A percentile compares a stretch with the other conserved stretches of the same genome.
Conservation (phyloP, 768 basidiomycete species). For the Exidia glandulosa region DNA sequence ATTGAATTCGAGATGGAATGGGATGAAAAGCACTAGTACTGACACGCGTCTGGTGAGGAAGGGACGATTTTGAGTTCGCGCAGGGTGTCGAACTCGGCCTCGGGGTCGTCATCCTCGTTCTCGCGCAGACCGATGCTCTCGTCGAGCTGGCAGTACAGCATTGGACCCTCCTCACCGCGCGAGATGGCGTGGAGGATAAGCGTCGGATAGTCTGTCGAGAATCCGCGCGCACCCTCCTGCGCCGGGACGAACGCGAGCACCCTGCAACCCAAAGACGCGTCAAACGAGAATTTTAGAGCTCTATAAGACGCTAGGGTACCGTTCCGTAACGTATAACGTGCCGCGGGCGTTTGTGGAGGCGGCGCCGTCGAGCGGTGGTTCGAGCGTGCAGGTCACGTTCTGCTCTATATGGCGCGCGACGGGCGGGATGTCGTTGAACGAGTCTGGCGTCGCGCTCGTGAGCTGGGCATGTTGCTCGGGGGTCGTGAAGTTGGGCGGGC, state of each 20-base stretch:
- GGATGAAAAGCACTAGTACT: constrained; percentile 18
- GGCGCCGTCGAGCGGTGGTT: constrained; percentile 58
- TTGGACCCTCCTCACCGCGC: constrained; percentile 50
- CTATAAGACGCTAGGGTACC: constrained; percentile 36
- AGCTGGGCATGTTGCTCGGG: constrained; percentile 58
- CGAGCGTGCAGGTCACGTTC: constrained; percentile 54
- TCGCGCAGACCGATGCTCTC: constrained; percentile 33
- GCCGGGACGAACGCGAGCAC: constrained; percentile 67
- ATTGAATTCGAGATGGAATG: not conserved
- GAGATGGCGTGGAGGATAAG: constrained; percentile 93
- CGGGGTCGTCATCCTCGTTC: constrained; percentile 32
- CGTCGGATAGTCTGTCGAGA: constrained; percentile 78
- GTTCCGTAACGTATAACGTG: constrained; percentile 76
- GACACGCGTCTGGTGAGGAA: constrained; percentile 43
- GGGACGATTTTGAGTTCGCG: constrained; percentile 76
- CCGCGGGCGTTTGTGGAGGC: constrained; percentile 39
- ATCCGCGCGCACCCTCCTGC: constrained; percentile 45
- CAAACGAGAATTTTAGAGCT: constrained; percentile 1
- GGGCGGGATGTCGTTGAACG: constrained; percentile 79
- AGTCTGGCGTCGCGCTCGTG: constrained; percentile 69
- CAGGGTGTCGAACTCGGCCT: constrained; percentile 48
- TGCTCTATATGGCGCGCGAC: constrained; percentile 66
- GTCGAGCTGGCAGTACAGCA: constrained; percentile 91
- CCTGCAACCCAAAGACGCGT: constrained; percentile 26
- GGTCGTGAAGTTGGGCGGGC: constrained; percentile 36